Percentiles rank a stretch among this genome's conserved stretches.
These are phyloP conservation scores for Pythium coloratum DNA, from an alignment of 352 stramenopile genomes.

Conservation along the genomic window DNA sequence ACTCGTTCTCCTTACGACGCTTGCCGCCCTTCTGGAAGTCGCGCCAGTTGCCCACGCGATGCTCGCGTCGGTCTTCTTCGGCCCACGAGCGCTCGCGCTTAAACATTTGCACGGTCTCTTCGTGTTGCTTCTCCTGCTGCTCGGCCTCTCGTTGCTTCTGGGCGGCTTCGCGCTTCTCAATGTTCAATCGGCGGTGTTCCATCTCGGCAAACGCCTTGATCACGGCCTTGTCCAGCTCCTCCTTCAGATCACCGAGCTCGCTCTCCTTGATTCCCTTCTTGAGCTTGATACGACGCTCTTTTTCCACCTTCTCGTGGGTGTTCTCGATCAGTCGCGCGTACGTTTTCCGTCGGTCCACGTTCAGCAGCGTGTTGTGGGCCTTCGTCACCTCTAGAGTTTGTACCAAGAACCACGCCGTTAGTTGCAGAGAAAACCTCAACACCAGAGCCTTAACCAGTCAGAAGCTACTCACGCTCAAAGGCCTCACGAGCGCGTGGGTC, in stretches of 20 bases:
- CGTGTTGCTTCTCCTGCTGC: constrained; percentile 71
- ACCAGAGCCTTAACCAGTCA: not conserved
- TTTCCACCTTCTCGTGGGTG: constrained; percentile 60
- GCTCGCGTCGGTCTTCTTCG: constrained; percentile 70
- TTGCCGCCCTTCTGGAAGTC: constrained; percentile 79
- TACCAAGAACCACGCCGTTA: too few relatives aligned
- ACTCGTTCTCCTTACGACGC: constrained; percentile 43
- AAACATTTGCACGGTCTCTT: constrained; percentile 55
- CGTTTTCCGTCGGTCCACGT: constrained; percentile 83
- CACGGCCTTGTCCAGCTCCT: constrained; percentile 73
- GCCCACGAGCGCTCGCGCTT: constrained; percentile 79
- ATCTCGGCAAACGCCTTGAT: constrained; percentile 85
- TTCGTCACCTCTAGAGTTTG: constrained; percentile 73
- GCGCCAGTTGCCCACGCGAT: constrained; percentile 80
- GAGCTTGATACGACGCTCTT: constrained; percentile 68
- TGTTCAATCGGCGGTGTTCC: constrained; percentile 72
- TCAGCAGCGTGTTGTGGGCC: constrained; percentile 79
- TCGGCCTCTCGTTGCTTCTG: constrained; percentile 73
- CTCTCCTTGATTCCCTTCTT: constrained; percentile 83
- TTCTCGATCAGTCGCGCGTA: constrained; percentile 82
- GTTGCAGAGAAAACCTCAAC: not conserved
- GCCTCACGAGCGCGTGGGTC: constrained; percentile 74
- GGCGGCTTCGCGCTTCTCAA: constrained; percentile 68
- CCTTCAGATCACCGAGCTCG: constrained; percentile 59
- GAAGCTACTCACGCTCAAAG: constrained; percentile 67